phyloP scores from a whole-genome alignment of 495 filamentous ascomycete species.

The Parathielavia hyrcaniae region DNA sequence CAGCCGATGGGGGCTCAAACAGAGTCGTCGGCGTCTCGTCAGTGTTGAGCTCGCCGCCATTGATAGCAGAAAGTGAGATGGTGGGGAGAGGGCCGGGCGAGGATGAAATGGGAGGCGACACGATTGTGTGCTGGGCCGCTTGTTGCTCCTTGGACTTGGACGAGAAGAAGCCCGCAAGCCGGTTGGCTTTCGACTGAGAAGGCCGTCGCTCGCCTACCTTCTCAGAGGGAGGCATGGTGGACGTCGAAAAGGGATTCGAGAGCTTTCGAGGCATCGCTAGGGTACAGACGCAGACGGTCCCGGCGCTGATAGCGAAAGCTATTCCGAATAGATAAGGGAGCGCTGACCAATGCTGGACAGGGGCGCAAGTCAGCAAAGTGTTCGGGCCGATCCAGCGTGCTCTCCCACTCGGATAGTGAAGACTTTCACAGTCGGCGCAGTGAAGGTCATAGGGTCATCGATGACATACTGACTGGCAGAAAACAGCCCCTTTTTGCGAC shows the following conservation, averaged over 20 bases:
- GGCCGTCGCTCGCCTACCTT: conserved; percentile 44
- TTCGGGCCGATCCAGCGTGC: not conserved
- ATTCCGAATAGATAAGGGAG: conserved; percentile 13
- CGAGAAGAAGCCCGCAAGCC: conserved; percentile 57
- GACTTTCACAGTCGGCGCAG: not conserved
- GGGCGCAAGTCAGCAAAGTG: conserved; percentile 14
- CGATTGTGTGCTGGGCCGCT: conserved; percentile 47
- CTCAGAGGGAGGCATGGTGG: conserved; percentile 36
- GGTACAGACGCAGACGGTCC: conserved; percentile 1
- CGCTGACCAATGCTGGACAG: conserved; percentile 20
- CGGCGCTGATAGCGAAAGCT: conserved; percentile 10
- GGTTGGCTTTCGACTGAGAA: conserved; percentile 53
- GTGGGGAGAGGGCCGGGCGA: conserved; percentile 76
- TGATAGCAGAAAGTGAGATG: conserved; percentile 87
- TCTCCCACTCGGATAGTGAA: not conserved
- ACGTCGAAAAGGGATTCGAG: conserved; percentile 35
- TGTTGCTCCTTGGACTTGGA: conserved; percentile 60
- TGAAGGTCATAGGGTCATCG: not conserved
- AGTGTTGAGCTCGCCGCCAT: conserved; percentile 63
- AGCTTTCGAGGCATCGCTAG: conserved; percentile 51
- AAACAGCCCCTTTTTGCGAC: not conserved
- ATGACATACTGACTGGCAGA: too few species aligned
- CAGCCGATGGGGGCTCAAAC: conserved; percentile 85
- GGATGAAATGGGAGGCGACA: conserved; percentile 60
- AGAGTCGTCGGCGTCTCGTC: conserved; percentile 72